Percentiles rank a stretch among this genome's conserved stretches.
phyloP scores from a whole-genome alignment of 495 filamentous ascomycete species.

The Beverwykella pulmonaria region DNA sequence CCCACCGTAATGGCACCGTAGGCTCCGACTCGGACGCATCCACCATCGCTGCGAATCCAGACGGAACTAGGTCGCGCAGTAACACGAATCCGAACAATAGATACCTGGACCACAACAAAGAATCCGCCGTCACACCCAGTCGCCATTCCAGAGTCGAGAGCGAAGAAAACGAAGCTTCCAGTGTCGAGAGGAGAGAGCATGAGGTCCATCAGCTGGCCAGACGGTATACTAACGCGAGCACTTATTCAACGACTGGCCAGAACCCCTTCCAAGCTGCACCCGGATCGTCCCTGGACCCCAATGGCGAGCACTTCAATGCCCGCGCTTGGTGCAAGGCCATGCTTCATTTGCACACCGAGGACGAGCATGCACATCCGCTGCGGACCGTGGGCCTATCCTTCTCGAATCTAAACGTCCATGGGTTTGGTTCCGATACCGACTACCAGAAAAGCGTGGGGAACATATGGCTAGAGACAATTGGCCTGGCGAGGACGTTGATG shows the following conservation, averaged over 20 bases:
- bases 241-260: constrained; percentile 31
- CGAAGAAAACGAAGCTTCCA: constrained; percentile 11
- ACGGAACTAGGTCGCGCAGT: constrained; percentile 5
- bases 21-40: constrained; percentile 29
- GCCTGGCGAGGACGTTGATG: constrained; percentile 46
- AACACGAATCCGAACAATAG: constrained; percentile 11
- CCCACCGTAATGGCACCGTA: neutral
- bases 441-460: constrained; percentile 52
- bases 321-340: constrained; percentile 61
- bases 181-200: constrained; percentile 34
- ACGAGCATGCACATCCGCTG: constrained; percentile 36
- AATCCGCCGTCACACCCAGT: constrained; percentile 9
- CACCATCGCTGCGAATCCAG: constrained; percentile 24
- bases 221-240: constrained; percentile 39
- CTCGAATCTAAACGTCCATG: constrained; percentile 54
- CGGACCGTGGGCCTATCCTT: constrained; percentile 52
- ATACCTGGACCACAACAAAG: neutral
- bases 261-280: constrained; percentile 45
- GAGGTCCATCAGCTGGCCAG: constrained; percentile 43
- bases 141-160: constrained; percentile 13
- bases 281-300: constrained; percentile 61
- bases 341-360: constrained; percentile 44
- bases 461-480: constrained; percentile 42
- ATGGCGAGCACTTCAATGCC: constrained; percentile 58
- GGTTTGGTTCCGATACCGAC: constrained; percentile 53